Evolutionary conservation across 2,329 filamentous ascomycete species (phyloP).

Genomic region (Monosporascus sp.): DNA sequence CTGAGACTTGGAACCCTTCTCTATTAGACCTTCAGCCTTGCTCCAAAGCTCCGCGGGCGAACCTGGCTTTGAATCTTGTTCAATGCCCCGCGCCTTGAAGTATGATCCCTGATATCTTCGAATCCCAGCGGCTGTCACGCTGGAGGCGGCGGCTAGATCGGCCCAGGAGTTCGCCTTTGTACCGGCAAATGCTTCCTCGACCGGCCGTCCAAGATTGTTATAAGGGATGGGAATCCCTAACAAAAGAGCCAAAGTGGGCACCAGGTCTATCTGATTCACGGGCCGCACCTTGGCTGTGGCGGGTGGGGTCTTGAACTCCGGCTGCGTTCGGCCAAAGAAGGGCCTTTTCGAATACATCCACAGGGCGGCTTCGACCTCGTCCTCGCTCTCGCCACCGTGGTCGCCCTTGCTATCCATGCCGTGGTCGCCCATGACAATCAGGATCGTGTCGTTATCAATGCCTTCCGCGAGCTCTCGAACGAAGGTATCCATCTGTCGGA

Average conservation of each 20-base stretch:
- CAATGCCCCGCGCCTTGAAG: conserved; percentile 64
- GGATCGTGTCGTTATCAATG: conserved; percentile 78
- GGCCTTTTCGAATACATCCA: conserved; percentile 97
- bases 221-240: conserved; percentile 91
- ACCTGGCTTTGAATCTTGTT: conserved; percentile 52
- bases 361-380: conserved; percentile 88
- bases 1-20: conserved; percentile 33
- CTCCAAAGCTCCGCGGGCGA: conserved; percentile 55
- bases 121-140: conserved; percentile 78
- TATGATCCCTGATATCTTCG: conserved; percentile 86
- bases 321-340: conserved; percentile 72
- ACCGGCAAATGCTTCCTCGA: conserved; percentile 87
- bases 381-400: conserved; percentile 95
- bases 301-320: conserved; percentile 53
- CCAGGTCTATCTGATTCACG: conserved; percentile 85
- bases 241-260: conserved; percentile 83
- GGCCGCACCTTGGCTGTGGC: conserved; percentile 73
- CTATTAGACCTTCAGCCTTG: conserved; percentile 36
- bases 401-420: conserved; percentile 98
- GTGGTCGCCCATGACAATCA: conserved; percentile 98
- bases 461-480: conserved; percentile 65
- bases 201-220: conserved; percentile 89
- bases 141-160: conserved; percentile 72
- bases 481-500: conserved; percentile 84
- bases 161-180: conserved; percentile 64